Percentiles rank a stretch among this genome's conserved stretches.
phyloP scores from a whole-genome alignment of 2,329 filamentous ascomycete species.

The Amesomyces nigricolor region DNA sequence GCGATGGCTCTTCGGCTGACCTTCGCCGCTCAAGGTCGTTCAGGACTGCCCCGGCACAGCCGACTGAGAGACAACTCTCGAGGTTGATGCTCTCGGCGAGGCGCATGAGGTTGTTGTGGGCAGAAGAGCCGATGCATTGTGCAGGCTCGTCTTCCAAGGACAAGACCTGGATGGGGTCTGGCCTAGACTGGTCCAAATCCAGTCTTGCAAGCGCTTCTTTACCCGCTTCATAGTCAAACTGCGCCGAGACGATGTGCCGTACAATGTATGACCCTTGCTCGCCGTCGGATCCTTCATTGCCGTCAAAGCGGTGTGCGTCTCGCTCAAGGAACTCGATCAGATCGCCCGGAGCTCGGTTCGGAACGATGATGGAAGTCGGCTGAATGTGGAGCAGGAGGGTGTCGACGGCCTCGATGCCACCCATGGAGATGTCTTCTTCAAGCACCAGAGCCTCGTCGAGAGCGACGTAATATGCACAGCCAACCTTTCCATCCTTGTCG shows the following conservation, averaged over 20 bases:
- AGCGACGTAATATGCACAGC: conserved; percentile 78
- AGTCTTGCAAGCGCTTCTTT: conserved; percentile 60
- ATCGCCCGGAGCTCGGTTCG: conserved; percentile 40
- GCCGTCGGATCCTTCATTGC: conserved; percentile 18
- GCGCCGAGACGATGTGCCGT: conserved; percentile 62
- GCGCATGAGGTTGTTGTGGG: conserved; percentile 60
- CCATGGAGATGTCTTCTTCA: conserved; percentile 68
- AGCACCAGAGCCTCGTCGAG: conserved; percentile 65
- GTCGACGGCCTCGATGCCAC: conserved; percentile 63
- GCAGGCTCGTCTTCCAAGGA: conserved; percentile 27
- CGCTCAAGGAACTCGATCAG: conserved; percentile 35
- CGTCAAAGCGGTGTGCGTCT: conserved; percentile 30
- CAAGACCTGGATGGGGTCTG: conserved; percentile 56
- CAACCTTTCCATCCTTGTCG: conserved; percentile 62
- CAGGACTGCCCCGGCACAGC: conserved; percentile 84
- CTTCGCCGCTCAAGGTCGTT: conserved; percentile 66
- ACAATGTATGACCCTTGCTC: conserved; percentile 40
- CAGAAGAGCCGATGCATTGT: conserved; percentile 41
- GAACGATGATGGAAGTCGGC: conserved; percentile 51
- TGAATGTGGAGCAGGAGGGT: conserved; percentile 50
- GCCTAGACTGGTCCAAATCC: conserved; percentile 43
- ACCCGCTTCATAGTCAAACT: conserved; percentile 65
- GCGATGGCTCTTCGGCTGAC: conserved; percentile 56
- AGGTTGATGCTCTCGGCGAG: conserved; percentile 67
- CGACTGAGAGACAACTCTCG: conserved; percentile 67